phyloP scores from a whole-genome alignment of 495 filamentous ascomycete species.

The Penicillium atrosanguineum region DNA sequence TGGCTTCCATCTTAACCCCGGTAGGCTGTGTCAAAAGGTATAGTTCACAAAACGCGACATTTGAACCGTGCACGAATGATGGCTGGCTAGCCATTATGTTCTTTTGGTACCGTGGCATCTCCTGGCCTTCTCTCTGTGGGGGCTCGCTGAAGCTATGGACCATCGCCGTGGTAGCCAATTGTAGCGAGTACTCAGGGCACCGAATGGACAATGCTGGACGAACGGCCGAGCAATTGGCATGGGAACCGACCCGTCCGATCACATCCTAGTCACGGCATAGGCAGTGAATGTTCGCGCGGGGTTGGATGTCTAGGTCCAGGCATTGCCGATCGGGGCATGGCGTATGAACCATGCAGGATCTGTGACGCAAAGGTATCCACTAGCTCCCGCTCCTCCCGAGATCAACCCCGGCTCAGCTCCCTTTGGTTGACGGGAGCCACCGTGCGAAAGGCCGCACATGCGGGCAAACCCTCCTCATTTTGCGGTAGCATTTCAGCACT shows the following conservation, averaged over 20 bases:
- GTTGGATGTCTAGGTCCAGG: conserved; percentile 2
- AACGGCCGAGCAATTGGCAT: conserved; percentile 20
- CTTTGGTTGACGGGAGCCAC: background rate
- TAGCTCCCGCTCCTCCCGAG: conserved; percentile 11
- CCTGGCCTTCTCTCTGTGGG: conserved; percentile 2
- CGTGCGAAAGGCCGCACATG: background rate
- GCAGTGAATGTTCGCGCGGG: conserved; percentile 5
- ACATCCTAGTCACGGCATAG: background rate
- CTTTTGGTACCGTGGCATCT: background rate
- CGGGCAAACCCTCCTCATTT: background rate
- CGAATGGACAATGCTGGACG: conserved; percentile 9
- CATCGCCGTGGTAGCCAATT: conserved; percentile 9
- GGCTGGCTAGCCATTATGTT: conserved; percentile 16
- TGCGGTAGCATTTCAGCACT: background rate
- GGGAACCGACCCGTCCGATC: background rate
- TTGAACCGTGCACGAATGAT: conserved; percentile 1
- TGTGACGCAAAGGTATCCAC: conserved; percentile 16
- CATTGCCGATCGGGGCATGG: conserved; percentile 10
- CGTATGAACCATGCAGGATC: conserved; percentile 14
- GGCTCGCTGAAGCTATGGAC: background rate
- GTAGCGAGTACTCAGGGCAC: background rate
- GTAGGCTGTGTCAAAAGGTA: background rate
- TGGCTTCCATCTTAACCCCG: background rate
- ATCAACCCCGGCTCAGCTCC: background rate
- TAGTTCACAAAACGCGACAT: background rate